phyloP scores from a whole-genome alignment of 2,329 filamentous ascomycete species.

The Colletotrichum gigasporum region DNA sequence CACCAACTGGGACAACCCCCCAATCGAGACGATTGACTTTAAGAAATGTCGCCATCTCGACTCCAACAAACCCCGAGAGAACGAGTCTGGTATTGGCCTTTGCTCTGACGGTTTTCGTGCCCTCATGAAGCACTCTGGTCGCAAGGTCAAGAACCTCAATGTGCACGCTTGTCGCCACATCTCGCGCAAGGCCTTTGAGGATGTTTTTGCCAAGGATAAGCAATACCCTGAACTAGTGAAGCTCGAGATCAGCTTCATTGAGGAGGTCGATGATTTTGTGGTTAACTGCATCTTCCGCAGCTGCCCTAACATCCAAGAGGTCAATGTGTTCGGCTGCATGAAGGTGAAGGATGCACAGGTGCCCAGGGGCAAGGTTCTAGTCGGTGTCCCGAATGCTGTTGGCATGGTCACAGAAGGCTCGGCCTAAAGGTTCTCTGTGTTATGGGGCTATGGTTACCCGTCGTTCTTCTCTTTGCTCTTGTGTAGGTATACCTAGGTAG shows the following conservation, averaged over 20 bases:
- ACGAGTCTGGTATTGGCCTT: constrained; percentile 74
- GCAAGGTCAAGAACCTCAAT: constrained; percentile 72
- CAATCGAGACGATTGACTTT: constrained; percentile 77
- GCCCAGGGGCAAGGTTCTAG: constrained; percentile 63
- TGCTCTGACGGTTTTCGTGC: constrained; percentile 80
- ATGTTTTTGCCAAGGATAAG: constrained; percentile 71
- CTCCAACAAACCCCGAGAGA: constrained; percentile 72
- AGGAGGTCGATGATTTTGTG: constrained; percentile 71
- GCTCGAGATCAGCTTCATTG: constrained; percentile 82
- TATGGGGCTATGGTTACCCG: no score
- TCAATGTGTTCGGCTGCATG: constrained; percentile 74
- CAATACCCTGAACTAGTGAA: constrained; percentile 74
- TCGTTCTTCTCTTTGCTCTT: no score
- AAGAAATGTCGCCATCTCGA: constrained; percentile 82
- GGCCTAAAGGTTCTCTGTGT: no score
- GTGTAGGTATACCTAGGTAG: no score
- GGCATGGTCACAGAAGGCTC: constrained; percentile 68
- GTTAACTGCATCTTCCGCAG: constrained; percentile 70
- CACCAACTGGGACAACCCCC: constrained; percentile 76
- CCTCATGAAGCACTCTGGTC: constrained; percentile 85
- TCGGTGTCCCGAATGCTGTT: constrained; percentile 67
- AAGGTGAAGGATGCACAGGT: constrained; percentile 63
- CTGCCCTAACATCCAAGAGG: constrained; percentile 67
- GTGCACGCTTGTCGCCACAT: constrained; percentile 90
- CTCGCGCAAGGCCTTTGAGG: constrained; percentile 73